Evolutionary conservation across 176 grass and related monocot genomes (phyloP).

Genomic region (Pontederia crassipes): DNA sequence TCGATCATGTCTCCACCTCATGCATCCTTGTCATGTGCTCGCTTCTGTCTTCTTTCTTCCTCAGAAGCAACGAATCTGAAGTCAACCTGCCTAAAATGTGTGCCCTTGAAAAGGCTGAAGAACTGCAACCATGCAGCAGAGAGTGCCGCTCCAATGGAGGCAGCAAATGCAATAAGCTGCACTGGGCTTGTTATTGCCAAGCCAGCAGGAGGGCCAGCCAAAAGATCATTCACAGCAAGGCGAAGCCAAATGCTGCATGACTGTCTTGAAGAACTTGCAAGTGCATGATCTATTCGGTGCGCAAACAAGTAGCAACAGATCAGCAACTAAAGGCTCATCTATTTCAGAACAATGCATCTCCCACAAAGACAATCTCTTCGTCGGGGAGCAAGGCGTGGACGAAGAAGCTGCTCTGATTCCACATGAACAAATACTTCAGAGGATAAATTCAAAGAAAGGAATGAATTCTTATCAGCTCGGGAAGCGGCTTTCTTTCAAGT

Average conservation of each 20-base stretch:
- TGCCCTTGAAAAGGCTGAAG: constrained; percentile 17
- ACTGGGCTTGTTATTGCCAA: background rate
- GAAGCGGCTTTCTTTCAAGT: constrained; percentile 63
- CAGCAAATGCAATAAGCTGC: background rate
- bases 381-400: constrained; percentile 16
- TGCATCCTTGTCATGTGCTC: too few species aligned
- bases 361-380: constrained; percentile 54
- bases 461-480: too few species aligned
- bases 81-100: background rate
- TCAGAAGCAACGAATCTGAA: constrained; percentile 25
- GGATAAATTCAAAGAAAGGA: too few species aligned
- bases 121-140: background rate
- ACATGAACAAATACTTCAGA: too few species aligned
- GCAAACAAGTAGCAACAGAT: too few species aligned
- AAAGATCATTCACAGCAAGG: constrained; percentile 10
- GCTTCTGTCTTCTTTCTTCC: too few species aligned
- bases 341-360: constrained; percentile 24
- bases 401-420: constrained; percentile 27
- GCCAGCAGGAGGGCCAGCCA: constrained; percentile 6
- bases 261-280: background rate
- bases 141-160: background rate
- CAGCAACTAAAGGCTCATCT: background rate
- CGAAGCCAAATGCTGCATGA: background rate
- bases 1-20: too few species aligned
- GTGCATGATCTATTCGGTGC: too few species aligned